Evolutionary conservation across 2,329 filamentous ascomycete species (phyloP).

Genomic region (Ophiostoma sp.): DNA sequence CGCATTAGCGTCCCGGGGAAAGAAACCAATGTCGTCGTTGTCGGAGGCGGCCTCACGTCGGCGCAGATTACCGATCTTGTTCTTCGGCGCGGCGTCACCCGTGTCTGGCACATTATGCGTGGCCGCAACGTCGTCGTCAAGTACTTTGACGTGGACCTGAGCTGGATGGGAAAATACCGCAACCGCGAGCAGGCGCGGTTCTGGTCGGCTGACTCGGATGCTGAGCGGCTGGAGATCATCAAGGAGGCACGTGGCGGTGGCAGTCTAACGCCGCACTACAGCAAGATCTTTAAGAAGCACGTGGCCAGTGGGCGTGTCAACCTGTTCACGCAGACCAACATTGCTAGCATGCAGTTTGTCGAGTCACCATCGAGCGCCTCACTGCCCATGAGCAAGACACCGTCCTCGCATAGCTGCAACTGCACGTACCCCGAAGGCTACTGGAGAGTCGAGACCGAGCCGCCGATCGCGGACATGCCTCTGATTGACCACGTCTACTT

Average conservation of each 20-base stretch:
- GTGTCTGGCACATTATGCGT: slow-evolving; percentile 66
- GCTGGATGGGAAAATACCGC: slow-evolving; percentile 78
- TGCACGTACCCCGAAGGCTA: slow-evolving; percentile 15
- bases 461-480: slow-evolving; percentile 49
- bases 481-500: slow-evolving; percentile 66
- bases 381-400: no score
- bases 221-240: slow-evolving; percentile 62
- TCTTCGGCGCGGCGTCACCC: slow-evolving; percentile 57
- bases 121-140: slow-evolving; percentile 51
- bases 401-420: background rate
- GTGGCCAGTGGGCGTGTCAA: slow-evolving; percentile 46
- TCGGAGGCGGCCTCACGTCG: slow-evolving; percentile 35
- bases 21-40: slow-evolving; percentile 38
- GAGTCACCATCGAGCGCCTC: background rate
- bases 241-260: slow-evolving; percentile 64
- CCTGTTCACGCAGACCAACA: slow-evolving; percentile 41
- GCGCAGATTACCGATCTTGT: slow-evolving; percentile 66
- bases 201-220: slow-evolving; percentile 68
- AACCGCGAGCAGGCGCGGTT: slow-evolving; percentile 72
- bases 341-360: background rate
- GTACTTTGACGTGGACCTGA: slow-evolving; percentile 69
- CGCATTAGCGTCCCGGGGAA: slow-evolving; percentile 43
- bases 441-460: slow-evolving; percentile 47
- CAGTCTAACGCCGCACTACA: slow-evolving; percentile 65
- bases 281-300: slow-evolving; percentile 61